A percentile compares a stretch with the other conserved stretches of the same genome.
Conservation (phyloP, 139 green algal genomes). For the Chlorokybus atmophyticus region DNA sequence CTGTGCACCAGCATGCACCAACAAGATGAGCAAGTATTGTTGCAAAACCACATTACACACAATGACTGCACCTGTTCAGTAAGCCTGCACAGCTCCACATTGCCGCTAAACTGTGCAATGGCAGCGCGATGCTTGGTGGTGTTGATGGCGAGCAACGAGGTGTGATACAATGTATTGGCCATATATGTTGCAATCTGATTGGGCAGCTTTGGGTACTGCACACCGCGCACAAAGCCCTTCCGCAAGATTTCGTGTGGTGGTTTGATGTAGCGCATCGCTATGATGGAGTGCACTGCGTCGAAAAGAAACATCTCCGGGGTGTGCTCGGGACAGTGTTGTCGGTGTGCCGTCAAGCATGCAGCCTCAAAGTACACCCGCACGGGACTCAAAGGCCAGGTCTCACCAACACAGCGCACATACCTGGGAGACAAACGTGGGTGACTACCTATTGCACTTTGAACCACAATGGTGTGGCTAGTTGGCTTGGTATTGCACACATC, state of each 20-base stretch:
- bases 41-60: neutral
- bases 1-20: slow-evolving; percentile 14
- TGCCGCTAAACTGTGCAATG: slow-evolving; percentile 30
- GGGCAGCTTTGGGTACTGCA: slow-evolving; percentile 53
- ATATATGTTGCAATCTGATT: slow-evolving; percentile 51
- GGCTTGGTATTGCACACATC: too few relatives aligned
- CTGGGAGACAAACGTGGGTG: too few relatives aligned
- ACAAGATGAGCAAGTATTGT: too few relatives aligned
- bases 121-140: slow-evolving; percentile 17
- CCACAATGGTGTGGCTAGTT: too few relatives aligned
- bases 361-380: slow-evolving; percentile 38
- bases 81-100: slow-evolving; percentile 77
- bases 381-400: slow-evolving; percentile 80
- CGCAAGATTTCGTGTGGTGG: slow-evolving; percentile 76
- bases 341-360: slow-evolving; percentile 17
- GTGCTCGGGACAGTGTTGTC: slow-evolving; percentile 51
- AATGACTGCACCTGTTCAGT: slow-evolving; percentile 54
- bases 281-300: slow-evolving; percentile 14
- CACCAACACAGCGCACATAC: slow-evolving; percentile 78
- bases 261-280: slow-evolving; percentile 58
- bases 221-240: slow-evolving; percentile 39
- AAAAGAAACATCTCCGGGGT: slow-evolving; percentile 12
- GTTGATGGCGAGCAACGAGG: slow-evolving; percentile 56
- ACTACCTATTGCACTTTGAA: too few relatives aligned
- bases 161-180: slow-evolving; percentile 64